Percentiles rank a stretch among this genome's conserved stretches.
Conservation (phyloP, 169 alveolate species). For the Eimeria maxima region DNA sequence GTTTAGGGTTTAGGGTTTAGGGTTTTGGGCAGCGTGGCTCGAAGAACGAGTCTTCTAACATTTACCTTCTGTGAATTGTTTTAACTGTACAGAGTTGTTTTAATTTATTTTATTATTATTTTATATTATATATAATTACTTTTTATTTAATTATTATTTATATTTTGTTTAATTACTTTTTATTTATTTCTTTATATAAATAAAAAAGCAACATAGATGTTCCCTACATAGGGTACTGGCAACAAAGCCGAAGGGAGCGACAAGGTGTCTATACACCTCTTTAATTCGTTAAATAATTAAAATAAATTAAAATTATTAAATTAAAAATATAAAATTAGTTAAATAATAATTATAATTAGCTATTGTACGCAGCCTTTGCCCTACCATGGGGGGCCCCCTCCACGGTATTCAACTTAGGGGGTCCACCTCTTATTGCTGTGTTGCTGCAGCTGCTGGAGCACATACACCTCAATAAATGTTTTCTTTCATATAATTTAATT, state of each 20-base stretch:
- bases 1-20: constrained; percentile 10
- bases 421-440: background rate
- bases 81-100: too few relatives aligned
- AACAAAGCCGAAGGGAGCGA: background rate
- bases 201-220: too few relatives aligned
- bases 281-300: background rate
- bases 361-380: too few relatives aligned
- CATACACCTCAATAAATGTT: background rate
- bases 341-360: background rate
- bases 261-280: too few relatives aligned
- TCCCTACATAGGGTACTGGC: too few relatives aligned
- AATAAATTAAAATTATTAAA: background rate
- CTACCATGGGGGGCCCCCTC: background rate
- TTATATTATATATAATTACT: too few relatives aligned
- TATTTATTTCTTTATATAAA: background rate
- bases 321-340: background rate
- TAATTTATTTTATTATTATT: too few relatives aligned
- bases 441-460: too few relatives aligned
- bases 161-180: background rate
- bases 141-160: background rate
- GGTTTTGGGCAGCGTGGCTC: background rate
- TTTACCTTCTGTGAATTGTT: too few relatives aligned
- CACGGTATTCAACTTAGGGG: background rate
- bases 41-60: too few relatives aligned
- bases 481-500: background rate